phyloP scores from a whole-genome alignment of 1,284 basidiomycete genomes.

The Vanrija sp. region DNA sequence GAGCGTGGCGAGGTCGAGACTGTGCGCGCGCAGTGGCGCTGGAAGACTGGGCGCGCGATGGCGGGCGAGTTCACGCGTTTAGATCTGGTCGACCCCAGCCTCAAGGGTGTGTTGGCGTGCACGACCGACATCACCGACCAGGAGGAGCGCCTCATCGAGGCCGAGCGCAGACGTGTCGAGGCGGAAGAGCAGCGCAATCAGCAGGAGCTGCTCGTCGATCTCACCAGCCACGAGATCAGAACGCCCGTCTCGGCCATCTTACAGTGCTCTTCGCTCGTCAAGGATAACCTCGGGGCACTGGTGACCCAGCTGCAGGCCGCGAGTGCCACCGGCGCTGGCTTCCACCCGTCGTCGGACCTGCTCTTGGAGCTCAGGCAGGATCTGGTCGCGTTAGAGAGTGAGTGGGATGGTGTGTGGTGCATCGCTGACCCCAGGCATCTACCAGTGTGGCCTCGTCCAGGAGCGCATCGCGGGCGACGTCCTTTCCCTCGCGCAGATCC shows the following conservation, averaged over 20 bases:
- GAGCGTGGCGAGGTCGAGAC: background rate
- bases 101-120: slow-evolving; percentile 36
- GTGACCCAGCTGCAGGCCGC: slow-evolving; percentile 31
- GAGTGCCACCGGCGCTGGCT: slow-evolving; percentile 17
- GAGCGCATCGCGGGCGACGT: slow-evolving; percentile 49
- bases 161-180: slow-evolving; percentile 30
- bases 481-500: slow-evolving; percentile 44
- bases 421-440: slow-evolving; percentile 15
- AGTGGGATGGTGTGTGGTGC: slow-evolving; percentile 23
- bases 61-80: slow-evolving; percentile 32
- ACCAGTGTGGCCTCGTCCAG: slow-evolving; percentile 45
- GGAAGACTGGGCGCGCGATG: slow-evolving; percentile 25
- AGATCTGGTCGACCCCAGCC: slow-evolving; percentile 22
- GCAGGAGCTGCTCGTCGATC: slow-evolving; percentile 46
- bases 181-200: slow-evolving; percentile 41
- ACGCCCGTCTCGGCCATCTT: slow-evolving; percentile 46
- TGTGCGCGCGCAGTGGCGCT: slow-evolving; percentile 26
- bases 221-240: slow-evolving; percentile 47
- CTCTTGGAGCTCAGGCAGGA: slow-evolving; percentile 46
- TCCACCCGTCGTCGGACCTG: slow-evolving; percentile 36
- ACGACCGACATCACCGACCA: slow-evolving; percentile 34
- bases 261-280: slow-evolving; percentile 44
- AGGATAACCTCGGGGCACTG: slow-evolving; percentile 40
- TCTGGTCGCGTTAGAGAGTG: slow-evolving; percentile 33
- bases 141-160: slow-evolving; percentile 31